phyloP scores from a whole-genome alignment of 2,329 filamentous ascomycete genomes.

The Epichloe sylvatica region DNA sequence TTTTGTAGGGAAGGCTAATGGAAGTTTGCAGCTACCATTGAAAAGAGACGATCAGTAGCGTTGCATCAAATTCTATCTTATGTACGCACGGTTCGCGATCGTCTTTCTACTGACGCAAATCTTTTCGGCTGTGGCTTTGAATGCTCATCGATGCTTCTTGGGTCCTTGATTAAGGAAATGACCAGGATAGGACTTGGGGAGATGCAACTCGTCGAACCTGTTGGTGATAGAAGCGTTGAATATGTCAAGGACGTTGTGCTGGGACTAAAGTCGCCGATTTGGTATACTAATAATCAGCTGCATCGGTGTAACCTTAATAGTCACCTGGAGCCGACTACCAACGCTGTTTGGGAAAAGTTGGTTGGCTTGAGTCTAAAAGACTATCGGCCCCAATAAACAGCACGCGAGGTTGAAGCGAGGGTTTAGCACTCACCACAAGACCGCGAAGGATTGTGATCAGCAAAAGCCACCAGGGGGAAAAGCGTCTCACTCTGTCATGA shows the following conservation, averaged over 20 bases:
- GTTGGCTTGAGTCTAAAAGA: neutral
- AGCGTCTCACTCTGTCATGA: no score
- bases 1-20: neutral
- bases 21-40: neutral
- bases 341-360: rapidly evolving
- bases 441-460: no score
- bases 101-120: neutral
- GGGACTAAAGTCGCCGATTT: neutral
- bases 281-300: no score
- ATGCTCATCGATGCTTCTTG: neutral
- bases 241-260: neutral
- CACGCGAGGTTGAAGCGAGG: no score
- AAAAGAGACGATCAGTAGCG: neutral
- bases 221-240: neutral
- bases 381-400: neutral
- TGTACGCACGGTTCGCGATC: neutral
- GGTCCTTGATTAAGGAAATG: neutral
- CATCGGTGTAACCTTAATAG: neutral
- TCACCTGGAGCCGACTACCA: neutral
- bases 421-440: no score
- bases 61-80: rapidly evolving
- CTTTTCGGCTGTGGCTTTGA: neutral
- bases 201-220: neutral
- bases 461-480: no score
- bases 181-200: neutral